Evolutionary conservation across 2,329 filamentous ascomycete genomes (phyloP), one percentile per base, ranked within the genome.

Genomic region (Coleophoma cylindrospora): DNA sequence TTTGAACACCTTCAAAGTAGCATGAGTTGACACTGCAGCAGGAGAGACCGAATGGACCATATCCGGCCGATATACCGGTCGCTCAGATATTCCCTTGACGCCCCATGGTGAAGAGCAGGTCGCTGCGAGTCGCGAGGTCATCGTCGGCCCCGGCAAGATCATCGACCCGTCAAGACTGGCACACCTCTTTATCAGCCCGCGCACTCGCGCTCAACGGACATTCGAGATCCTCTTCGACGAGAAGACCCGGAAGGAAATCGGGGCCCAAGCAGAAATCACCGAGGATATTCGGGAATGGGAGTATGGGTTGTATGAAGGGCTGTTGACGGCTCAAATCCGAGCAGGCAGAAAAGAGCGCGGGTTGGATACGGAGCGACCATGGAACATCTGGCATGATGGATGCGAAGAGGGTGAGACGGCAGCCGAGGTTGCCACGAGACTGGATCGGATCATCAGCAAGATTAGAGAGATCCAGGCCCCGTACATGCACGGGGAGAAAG

Each of bases 311-410:
- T 79, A 79, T 53, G 74, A 79, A 57, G 75, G 74, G 1, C 58
- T 75, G 40, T 58, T 70, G 41, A 70, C 68, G 1, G 58, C 64
- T 9, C 67, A 77, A 57, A 77, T 77, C 48, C 63, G 69, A 46
- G 61, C 61, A 11, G 52, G 54, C 49, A 69, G 57, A 40, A 68
- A 62, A 54, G 66, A 61, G 59, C 61, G 64, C 15, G 74, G 73
- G 0, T 57, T 77, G 32, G 74, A 76, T 52, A 52, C 46, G n/a
- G 67, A 72, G n/a, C 57, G 57, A 13, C 61, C 65, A 10, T 79
- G 74, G 72, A 72, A 78, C 59, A 78, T 79, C 41, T 79, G 75
- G 74, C 57, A 64, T 22, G 74, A 78, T 63, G 74, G 75, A 1
- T 77, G 75, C 60, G 73, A 75, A 51, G 70, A 67, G 19, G 74